Percentiles rank a stretch among this genome's conserved stretches.
phyloP scores from a whole-genome alignment of 2,329 filamentous ascomycete species.

The Colletotrichum gigasporum region DNA sequence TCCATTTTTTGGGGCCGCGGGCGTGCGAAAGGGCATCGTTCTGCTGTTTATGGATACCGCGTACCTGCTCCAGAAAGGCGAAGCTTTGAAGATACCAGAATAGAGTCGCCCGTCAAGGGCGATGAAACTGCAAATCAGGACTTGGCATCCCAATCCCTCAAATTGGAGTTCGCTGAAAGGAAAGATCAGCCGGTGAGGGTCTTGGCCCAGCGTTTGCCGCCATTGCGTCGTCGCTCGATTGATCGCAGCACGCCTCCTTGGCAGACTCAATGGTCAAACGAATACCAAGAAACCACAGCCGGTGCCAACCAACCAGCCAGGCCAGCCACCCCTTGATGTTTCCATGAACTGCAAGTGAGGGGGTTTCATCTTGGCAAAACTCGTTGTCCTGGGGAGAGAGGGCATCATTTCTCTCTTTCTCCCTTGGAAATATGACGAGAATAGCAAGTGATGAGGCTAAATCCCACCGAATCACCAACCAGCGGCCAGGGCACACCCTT shows the following conservation, averaged over 20 bases:
- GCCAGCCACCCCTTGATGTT: too few relatives aligned
- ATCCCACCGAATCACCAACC: background rate
- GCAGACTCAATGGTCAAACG: background rate
- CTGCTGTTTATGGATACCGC: too few relatives aligned
- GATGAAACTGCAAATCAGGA: slow-evolving; percentile 12
- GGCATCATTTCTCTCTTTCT: too few relatives aligned
- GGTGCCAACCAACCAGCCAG: too few relatives aligned
- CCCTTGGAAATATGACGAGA: slow-evolving; percentile 5
- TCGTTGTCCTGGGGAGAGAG: too few relatives aligned
- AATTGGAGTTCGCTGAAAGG: background rate
- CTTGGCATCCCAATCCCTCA: slow-evolving; percentile 6
- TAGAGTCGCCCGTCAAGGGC: slow-evolving; percentile 7
- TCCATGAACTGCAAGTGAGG: too few relatives aligned
- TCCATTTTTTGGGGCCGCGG: too few relatives aligned
- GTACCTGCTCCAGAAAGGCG: too few relatives aligned
- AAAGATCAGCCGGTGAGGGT: background rate
- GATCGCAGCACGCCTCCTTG: background rate
- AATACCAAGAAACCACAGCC: background rate
- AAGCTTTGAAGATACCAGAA: slow-evolving; percentile 5
- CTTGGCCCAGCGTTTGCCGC: background rate
- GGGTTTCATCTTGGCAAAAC: too few relatives aligned
- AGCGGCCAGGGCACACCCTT: background rate
- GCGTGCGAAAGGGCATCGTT: background rate
- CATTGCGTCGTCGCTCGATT: too few relatives aligned
- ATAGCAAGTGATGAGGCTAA: slow-evolving; percentile 14